Base-by-base conservation (phyloP, 768 basidiomycete genomes). In the Suillus americanus region DNA sequence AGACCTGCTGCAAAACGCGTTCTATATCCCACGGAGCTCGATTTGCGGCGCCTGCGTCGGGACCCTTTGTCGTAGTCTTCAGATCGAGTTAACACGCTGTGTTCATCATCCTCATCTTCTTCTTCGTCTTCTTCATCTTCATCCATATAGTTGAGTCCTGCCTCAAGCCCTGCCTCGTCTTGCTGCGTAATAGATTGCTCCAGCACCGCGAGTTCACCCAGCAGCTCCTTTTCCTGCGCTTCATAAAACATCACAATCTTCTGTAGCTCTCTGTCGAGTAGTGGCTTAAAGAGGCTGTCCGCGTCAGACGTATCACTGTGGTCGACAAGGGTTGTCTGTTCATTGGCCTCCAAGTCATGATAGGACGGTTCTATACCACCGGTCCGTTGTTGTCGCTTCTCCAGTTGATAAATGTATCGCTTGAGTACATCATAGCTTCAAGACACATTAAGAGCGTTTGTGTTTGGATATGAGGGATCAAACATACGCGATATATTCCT, bases 201-300 rank as follows among this genome's bases (percentile, higher is more conserved):
- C 62, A 93, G 72, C 28, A 84, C 82, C 0, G 77, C 75, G 5
- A 90, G 76, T 38, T 90, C 89, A 1, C 83, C 82, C 5, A 84
- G 69, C 1, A 97, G 77, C 57, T 95, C 91, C 53, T 81, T 83
- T 71, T 92, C 89, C 75, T 96, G 93, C 2, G 76, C 71, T 55
- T 84, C 83, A 75, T 98, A 99, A 75, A 99, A 99, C 0, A 79
- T 61, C 25, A 80, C 77, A 20, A 98, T 89, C 83, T 95, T 97
- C 71, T 82, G 80, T 37, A 96, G 81, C 71, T 99, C 95, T 66
- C 84, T 81, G 74, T 97, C 90, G 37, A 97, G 82, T 1, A 95
- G 81, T 0, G 90, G 87, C 10, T 83, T 74, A 74, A 99, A 99
- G 20, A 83, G 75, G 16, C 74, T 72, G 71, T 93, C 86, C 16